These are phyloP conservation scores for Stagonosporopsis cucurbitacearum DNA, from an alignment of 2,329 filamentous ascomycete species.

Conservation along the genomic window DNA sequence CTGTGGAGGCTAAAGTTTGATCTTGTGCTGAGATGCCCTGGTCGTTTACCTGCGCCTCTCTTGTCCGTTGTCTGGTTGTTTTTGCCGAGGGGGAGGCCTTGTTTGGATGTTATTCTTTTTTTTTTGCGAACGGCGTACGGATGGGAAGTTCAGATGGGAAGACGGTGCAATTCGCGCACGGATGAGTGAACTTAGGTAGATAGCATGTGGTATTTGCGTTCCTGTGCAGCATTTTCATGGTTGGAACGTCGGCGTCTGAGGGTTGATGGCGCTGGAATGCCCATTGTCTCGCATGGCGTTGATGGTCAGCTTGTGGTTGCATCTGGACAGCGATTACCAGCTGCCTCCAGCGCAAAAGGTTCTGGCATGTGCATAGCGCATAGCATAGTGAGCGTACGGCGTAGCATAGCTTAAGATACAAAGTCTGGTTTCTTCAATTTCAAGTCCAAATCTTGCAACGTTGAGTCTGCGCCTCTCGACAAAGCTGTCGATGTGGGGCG, in stretches of 20 bases:
- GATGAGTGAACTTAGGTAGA: constrained; percentile 13
- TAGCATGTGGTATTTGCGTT: not conserved
- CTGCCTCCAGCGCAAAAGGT: not conserved
- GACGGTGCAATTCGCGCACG: constrained; percentile 10
- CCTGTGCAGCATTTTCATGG: constrained; percentile 11
- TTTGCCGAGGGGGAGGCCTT: not conserved
- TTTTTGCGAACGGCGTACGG: constrained; percentile 4
- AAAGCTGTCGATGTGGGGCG: not conserved
- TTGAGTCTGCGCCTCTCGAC: no score
- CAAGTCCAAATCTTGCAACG: no score
- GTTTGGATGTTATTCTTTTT: not conserved
- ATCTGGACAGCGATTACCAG: constrained; percentile 3
- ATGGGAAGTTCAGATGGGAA: not conserved
- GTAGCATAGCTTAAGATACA: not conserved
- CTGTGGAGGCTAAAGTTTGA: constrained; percentile 1
- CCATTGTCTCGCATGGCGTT: constrained; percentile 20
- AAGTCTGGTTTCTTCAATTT: no score
- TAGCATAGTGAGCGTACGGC: constrained; percentile 8
- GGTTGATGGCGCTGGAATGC: constrained; percentile 34
- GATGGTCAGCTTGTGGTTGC: constrained; percentile 1
- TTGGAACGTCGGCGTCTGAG: constrained; percentile 7
- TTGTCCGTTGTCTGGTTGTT: not conserved
- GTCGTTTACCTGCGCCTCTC: constrained; percentile 1
- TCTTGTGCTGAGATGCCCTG: constrained; percentile 42
- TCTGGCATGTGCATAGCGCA: constrained; percentile 11